phyloP scores from a whole-genome alignment of 805 yeast species.

The Candida ulmi region DNA sequence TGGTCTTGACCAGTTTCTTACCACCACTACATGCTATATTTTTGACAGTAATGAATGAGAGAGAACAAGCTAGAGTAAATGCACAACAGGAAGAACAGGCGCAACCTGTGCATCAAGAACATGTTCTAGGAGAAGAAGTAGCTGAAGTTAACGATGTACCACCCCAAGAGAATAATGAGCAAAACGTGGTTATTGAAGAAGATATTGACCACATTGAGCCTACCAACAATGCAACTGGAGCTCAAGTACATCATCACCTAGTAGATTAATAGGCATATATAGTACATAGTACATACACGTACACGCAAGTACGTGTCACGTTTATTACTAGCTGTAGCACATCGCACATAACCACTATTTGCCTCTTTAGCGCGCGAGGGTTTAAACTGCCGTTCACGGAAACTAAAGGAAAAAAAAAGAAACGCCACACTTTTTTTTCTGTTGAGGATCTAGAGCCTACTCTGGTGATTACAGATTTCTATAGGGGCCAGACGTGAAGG shows the following conservation, averaged over 20 bases:
- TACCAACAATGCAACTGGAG: background rate
- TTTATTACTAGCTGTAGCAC: background rate
- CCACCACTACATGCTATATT: conserved; percentile 10
- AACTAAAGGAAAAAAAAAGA: background rate
- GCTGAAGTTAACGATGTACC: background rate
- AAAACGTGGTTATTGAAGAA: too few species aligned
- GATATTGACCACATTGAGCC: too few species aligned
- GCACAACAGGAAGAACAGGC: background rate
- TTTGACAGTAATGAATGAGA: background rate
- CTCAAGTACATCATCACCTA: too few species aligned
- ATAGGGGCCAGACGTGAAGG: too few species aligned
- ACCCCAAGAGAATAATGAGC: too few species aligned
- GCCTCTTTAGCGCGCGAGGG: too few species aligned
- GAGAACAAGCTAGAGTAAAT: background rate
- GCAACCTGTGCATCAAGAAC: background rate
- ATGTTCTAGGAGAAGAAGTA: background rate
- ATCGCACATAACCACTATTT: too few species aligned
- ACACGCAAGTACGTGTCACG: too few species aligned
- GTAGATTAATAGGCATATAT: too few species aligned
- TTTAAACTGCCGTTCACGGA: background rate
- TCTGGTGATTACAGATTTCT: too few species aligned
- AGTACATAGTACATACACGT: too few species aligned
- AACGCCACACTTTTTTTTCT: background rate
- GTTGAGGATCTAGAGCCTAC: too few species aligned
- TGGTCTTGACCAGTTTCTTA: conserved; percentile 8